Percentiles rank a stretch among this genome's conserved stretches.
Evolutionary conservation across 2,329 filamentous ascomycete genomes (phyloP).

Genomic region (Uncinocarpus reesii): DNA sequence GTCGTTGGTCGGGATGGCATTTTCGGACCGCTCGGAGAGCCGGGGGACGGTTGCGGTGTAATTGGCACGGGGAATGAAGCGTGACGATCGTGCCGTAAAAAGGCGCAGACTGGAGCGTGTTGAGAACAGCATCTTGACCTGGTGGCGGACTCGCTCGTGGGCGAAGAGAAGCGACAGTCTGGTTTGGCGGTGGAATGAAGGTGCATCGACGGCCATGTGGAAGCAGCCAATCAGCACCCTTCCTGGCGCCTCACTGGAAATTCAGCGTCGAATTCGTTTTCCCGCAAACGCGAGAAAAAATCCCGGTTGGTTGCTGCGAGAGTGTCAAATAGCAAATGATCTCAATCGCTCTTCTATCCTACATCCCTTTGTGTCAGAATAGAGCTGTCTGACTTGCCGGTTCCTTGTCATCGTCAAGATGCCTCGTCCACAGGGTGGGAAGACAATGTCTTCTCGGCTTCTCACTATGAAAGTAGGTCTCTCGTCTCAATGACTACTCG

Average conservation of each 20-base stretch:
- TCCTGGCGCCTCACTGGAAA: neutral
- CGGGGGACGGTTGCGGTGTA: constrained; percentile 38
- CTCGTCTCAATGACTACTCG: neutral
- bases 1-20: constrained; percentile 46
- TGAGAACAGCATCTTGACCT: constrained; percentile 39
- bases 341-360: too few relatives aligned
- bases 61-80: constrained; percentile 27
- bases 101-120: constrained; percentile 39
- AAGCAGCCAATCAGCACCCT: constrained; percentile 4
- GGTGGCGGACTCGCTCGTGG: too few relatives aligned
- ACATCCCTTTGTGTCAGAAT: too few relatives aligned
- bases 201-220: constrained; percentile 4
- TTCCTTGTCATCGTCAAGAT: constrained; percentile 8
- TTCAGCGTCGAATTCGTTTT: neutral
- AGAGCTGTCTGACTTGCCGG: too few relatives aligned
- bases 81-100: constrained; percentile 30
- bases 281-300: too few relatives aligned
- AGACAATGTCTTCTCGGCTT: constrained; percentile 74
- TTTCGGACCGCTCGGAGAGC: constrained; percentile 26
- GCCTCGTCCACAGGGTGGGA: constrained; percentile 39
- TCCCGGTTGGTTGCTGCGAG: neutral
- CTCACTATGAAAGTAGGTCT: constrained; percentile 68
- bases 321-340: too few relatives aligned
- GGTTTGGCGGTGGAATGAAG: neutral
- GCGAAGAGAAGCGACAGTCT: neutral